phyloP scores from a whole-genome alignment of 495 filamentous ascomycete genomes.

The Astrothelium subdiscretum region DNA sequence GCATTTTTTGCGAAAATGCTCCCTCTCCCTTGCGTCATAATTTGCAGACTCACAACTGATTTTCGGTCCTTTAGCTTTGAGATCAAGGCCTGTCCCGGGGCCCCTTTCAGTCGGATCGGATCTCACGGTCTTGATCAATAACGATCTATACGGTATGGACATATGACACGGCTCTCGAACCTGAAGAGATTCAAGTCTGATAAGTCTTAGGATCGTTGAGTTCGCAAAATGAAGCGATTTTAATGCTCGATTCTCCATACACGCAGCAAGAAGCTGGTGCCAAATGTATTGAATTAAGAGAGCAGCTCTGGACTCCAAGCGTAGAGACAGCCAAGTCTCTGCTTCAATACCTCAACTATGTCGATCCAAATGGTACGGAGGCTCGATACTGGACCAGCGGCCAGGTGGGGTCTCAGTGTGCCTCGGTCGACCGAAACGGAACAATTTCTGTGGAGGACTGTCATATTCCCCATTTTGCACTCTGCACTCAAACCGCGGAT shows the following conservation, averaged over 20 bases:
- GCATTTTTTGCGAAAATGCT: background rate
- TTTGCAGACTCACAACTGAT: background rate
- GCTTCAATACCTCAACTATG: slow-evolving; percentile 33
- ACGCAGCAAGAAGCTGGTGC: background rate
- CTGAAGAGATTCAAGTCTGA: background rate
- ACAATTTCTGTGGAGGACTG: slow-evolving; percentile 8
- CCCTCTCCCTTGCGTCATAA: background rate
- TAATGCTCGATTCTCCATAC: background rate
- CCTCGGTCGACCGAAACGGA: slow-evolving; percentile 23
- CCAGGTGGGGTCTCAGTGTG: slow-evolving; percentile 1
- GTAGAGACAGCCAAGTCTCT: slow-evolving; percentile 18
- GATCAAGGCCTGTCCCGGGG: background rate
- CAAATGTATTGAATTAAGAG: slow-evolving; percentile 20
- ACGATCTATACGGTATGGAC: background rate
- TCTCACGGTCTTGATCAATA: background rate
- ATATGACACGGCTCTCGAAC: background rate
- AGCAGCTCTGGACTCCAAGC: slow-evolving; percentile 34
- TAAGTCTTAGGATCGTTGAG: background rate
- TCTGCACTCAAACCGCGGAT: slow-evolving; percentile 38
- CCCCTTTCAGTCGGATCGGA: background rate
- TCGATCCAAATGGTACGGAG: slow-evolving; percentile 22
- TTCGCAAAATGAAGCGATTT: background rate
- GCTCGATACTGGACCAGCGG: slow-evolving; percentile 29
- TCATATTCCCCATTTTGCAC: slow-evolving; percentile 16
- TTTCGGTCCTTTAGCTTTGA: background rate